Conservation (phyloP, 139 green algal genomes). For the Tetraselmis striata region DNA sequence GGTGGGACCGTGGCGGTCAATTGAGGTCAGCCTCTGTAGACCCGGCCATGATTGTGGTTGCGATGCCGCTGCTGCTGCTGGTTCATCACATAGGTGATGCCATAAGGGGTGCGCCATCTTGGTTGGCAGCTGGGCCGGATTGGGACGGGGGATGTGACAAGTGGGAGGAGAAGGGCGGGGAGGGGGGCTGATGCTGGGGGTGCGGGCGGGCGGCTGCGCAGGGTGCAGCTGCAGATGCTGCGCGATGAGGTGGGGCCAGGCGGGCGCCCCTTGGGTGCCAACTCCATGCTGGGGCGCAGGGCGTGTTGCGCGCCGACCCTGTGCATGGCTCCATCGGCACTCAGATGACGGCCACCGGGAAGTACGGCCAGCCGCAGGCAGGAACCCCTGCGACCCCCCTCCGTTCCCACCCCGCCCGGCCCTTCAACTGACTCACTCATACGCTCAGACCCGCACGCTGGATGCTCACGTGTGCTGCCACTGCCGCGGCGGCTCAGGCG, state of each 20-base stretch:
- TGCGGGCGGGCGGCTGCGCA: not conserved
- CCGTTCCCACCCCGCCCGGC: not conserved
- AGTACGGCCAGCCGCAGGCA: not conserved
- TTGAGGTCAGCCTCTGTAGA: too few relatives aligned
- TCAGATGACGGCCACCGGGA: not conserved
- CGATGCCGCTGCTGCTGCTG: too few relatives aligned
- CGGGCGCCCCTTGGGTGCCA: not conserved
- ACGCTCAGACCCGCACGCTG: not conserved
- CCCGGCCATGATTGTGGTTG: too few relatives aligned
- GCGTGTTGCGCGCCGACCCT: not conserved
- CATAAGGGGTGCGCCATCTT: too few relatives aligned
- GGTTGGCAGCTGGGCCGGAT: too few relatives aligned
- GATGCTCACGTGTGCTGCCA: not conserved
- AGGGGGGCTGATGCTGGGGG: not conserved
- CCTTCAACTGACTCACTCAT: not conserved
- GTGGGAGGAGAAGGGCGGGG: too few relatives aligned
- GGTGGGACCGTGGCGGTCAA: too few relatives aligned
- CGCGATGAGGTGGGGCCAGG: not conserved
- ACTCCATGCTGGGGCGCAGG: not conserved
- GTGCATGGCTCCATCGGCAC: not conserved
- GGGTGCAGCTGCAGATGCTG: not conserved
- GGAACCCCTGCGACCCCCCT: not conserved
- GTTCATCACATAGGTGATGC: too few relatives aligned
- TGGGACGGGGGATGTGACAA: too few relatives aligned
- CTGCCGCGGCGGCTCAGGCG: not conserved